Base-by-base conservation (phyloP, 2,329 filamentous ascomycete species). In the Xylaria hypoxylon region DNA sequence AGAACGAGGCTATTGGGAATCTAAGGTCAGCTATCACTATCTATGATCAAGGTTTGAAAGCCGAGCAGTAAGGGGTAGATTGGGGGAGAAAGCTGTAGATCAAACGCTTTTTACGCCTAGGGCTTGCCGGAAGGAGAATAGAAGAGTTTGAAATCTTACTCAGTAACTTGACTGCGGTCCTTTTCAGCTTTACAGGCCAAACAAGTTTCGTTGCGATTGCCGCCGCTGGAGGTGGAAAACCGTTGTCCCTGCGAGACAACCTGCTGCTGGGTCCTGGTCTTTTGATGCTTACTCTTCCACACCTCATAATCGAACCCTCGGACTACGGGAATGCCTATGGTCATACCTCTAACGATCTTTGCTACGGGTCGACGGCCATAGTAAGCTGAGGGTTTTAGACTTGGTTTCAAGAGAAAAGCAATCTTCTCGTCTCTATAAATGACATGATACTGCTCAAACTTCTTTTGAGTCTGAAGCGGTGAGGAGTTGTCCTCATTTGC, bases 361-460 rank as follows among this genome's bases (percentile, higher is more conserved):
- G 89, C 86, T 2, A 97, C 83, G 0, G 96, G 96, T 55, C 89
- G 87, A 69, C 96, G 86, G 11, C 92, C 91, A 73, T 96, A 94
- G 71, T 96, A 94, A 19, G 88, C 88, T 0, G 95, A 97, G 1
- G 95, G 94, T 67, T 92, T 89, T 5, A 97, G 83, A 70, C 89
- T 95, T 10, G 94, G 93, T 72, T 96, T 95, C 47, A 99, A 82
- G 40, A 99, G 88, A 74, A 94, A 96, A 0, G 96, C 96, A 67
- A 91, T 87, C 40, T 80, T 86, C 3, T 83, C 85, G 77, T 97
- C 89, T 64, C 93, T 92, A 77, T 96, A 99, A 33, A 98, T 91
- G 51, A 97, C 92, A 74, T 95, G 92, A 59, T 92, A 92, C 68
- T 88, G 90, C 4, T 89, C 82, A 76, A 93, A 97, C 3, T 87